Evolutionary conservation across 1,139 yeast species (phyloP), one percentile per base, ranked within the genome.

Genomic region (Sugiyamaella grinbergsii): DNA sequence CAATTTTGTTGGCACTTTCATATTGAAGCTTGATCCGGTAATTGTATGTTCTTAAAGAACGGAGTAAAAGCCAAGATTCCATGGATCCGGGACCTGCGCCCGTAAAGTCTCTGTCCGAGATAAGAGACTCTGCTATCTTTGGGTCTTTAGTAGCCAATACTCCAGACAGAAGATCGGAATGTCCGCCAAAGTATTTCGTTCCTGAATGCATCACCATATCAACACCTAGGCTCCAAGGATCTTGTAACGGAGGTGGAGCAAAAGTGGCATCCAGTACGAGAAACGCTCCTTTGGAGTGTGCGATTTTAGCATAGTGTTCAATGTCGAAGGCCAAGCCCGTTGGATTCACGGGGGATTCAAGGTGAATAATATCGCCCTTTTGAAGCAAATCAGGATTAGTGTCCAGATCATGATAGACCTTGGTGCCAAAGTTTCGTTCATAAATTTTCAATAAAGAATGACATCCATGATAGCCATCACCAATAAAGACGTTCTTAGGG

Each of bases 181-280:
- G 96, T 18, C 97, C 97, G 32, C 95, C 96, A 64, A 89, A 83
- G 69, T 82, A 91, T 66, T 90, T 90, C 2, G 96, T 88, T 0
- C 91, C 96, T 1, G 96, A 87, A 69, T 90, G 96, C 81, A 91
- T 72, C 13, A 90, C 80, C 61, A 87, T 69, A 66, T 90, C 96
- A 28, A 85, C 95, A 40, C 93, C 96, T 59, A 77, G 83, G 36
- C 76, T 73, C 70, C 88, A 89, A 4, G 95, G 93, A 58, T 85
- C 79, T 63, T 82, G 90, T 51, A 90, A 71, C 5, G 96, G 96
- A 13, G 95, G 95, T 20, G 97, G 97, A 2, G 96, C 97, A 67
- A 91, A 83, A 0, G 97, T 91, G 0, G 96, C 80, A 66, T 91
- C 98, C 6, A 90, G 84, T 22, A 82, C 64, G 22, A 91, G 68